Conservation (phyloP, 495 filamentous ascomycete species). For the Lepidopterella palustris region DNA sequence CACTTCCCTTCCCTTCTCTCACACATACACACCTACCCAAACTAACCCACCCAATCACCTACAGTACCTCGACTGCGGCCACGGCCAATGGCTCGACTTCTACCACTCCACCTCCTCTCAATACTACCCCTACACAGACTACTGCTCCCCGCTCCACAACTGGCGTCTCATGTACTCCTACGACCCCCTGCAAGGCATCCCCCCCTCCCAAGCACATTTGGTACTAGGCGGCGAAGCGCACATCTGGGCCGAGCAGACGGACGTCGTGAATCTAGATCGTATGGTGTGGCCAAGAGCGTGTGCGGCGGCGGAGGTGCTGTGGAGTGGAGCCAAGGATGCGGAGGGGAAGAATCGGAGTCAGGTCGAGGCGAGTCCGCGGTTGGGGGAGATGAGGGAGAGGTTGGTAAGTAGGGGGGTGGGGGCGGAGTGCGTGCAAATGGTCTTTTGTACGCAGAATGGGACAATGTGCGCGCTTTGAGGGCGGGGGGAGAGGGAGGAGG, state of each 20-base stretch:
- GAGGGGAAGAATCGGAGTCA: conserved; percentile 58
- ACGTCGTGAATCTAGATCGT: conserved; percentile 58
- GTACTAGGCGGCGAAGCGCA: conserved; percentile 73
- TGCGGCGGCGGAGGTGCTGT: conserved; percentile 69
- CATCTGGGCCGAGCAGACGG: conserved; percentile 74
- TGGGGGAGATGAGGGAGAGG: conserved; percentile 66
- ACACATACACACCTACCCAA: conserved; percentile 7
- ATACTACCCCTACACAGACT: conserved; percentile 66
- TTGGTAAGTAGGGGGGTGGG: conserved; percentile 57
- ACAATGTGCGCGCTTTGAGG: conserved; percentile 26
- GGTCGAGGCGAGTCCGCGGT: conserved; percentile 54
- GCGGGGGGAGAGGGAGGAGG: too few relatives aligned
- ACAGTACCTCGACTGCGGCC: conserved; percentile 75
- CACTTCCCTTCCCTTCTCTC: neutral
- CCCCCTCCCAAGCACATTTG: conserved; percentile 49
- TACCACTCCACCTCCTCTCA: conserved; percentile 37
- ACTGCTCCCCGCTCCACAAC: conserved; percentile 65
- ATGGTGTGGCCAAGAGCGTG: conserved; percentile 67
- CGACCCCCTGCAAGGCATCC: conserved; percentile 58
- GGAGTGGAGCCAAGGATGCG: conserved; percentile 59
- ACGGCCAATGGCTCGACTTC: conserved; percentile 70
- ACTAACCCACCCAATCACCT: conserved; percentile 17
- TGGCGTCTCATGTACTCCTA: conserved; percentile 76
- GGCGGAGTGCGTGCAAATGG: conserved; percentile 53
- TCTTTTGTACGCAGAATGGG: conserved; percentile 45